A percentile compares a stretch with the other conserved stretches of the same genome.
These are phyloP conservation scores for Verticillium isaacii DNA, from an alignment of 2,329 filamentous ascomycete species.

Conservation along the genomic window DNA sequence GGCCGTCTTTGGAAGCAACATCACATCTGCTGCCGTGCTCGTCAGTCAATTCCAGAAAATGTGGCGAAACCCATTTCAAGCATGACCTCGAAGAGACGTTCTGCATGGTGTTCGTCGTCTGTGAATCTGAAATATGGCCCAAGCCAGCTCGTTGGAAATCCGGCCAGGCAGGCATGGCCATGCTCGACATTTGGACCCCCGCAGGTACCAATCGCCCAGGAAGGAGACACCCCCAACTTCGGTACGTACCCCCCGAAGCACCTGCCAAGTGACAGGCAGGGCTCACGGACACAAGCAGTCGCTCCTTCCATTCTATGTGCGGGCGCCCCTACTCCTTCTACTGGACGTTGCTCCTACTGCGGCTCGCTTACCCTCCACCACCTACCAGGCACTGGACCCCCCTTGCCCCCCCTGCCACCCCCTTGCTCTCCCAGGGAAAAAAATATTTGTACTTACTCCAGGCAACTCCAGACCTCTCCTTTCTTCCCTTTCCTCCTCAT, in stretches of 20 bases:
- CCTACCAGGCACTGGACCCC: background rate
- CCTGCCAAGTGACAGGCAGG: background rate
- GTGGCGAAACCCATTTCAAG: too few relatives aligned
- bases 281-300: background rate
- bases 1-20: too few relatives aligned
- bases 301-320: background rate
- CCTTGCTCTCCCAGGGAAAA: constrained; percentile 16
- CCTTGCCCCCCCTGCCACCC: constrained; percentile 7
- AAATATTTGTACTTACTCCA: constrained; percentile 30
- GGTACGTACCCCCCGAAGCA: background rate
- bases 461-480: constrained; percentile 15
- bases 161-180: background rate
- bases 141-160: background rate
- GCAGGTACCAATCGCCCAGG: background rate
- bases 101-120: too few relatives aligned
- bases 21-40: too few relatives aligned
- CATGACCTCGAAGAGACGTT: too few relatives aligned
- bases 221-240: background rate
- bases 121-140: background rate
- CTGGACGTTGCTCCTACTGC: background rate
- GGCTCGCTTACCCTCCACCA: constrained; percentile 1
- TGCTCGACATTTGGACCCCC: background rate
- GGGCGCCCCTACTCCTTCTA: background rate
- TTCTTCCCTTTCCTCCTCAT: constrained; percentile 29
- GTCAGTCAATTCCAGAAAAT: too few relatives aligned